Evolutionary conservation across 306 rosid genomes (phyloP), one percentile per base, ranked within the genome.

Genomic region (Cucurbita maxima): DNA sequence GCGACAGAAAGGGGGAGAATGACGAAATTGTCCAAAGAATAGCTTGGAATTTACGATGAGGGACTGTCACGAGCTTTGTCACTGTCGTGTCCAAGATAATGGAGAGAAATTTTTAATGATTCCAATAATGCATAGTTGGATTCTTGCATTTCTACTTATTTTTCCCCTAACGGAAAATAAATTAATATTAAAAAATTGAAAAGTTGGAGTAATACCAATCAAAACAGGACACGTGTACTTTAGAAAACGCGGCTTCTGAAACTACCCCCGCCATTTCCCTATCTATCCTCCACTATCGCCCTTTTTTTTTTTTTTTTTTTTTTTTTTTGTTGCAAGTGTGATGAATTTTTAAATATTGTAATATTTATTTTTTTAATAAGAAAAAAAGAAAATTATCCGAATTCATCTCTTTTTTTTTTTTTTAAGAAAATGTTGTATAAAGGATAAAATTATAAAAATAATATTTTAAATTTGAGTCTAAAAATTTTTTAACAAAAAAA

Each of bases 41-140:
- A 13, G 41, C n/a, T 12, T 13, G 36, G 59, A 47, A 83, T 78
- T 81, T 77, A 77, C 92, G 34, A 58, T 48, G 18, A 18, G 84
- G 87, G 88, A 85, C 58, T 72, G 61, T 88, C 98, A 92, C 96
- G 98, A 90, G 96, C 83, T 76, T 90, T 84, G 90, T 77, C 94
- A 76, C 84, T 79, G 87, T 88, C 86, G 79, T 71, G 48, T 88
- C 87, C 81, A 68, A 55, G 67, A 69, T 8, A 43, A 69, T 75
- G 80, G 56, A 56, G 67, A 58, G 70, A 44, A 59, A n/a, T 71
- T 75, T 76, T 82, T 19, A 50, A 70, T 82, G 87, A 68, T 57
- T 75, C 78, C 57, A 80, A 82, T 83, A 77, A 79, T 82, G 73
- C 83, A 54, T 22, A 78, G 83, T 76, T 79, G 82, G 82, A 71